Base-by-base conservation (phyloP, 2,329 filamentous ascomycete species). In the Botrytis deweyae region DNA sequence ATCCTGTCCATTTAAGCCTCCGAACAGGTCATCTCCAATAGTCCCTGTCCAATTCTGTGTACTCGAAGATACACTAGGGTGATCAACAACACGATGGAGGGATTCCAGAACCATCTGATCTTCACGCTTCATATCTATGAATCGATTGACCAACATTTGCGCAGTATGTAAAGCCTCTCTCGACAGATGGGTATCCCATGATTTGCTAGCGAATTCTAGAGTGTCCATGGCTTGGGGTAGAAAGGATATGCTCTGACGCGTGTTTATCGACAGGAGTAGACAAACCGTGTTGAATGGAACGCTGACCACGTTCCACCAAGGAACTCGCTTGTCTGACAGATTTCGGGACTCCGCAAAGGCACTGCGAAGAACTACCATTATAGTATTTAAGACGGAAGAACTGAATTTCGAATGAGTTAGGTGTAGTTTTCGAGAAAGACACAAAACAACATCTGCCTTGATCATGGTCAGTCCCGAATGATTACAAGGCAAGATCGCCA, bases 221-320 rank as follows among this genome's bases (percentile, higher is more conserved):
- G 75, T 76, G 20, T 76, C 69, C 42, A 78, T 33, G 20, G 78
- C 73, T 25, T 46, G 16, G 16, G 76, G 76, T 20, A 79, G 44
- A 66, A 77, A 73, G 7, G 69, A 64, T 29, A 78, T 68, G 58
- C 74, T 78, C 38, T 77, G 75, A 6, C 74, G 44, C 14, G 74
- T 78, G 12, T 68, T 70, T 22, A 79, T 64, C 7, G 75, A 75
- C 2, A 79, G 55, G 8, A 79, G 74, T 22, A 79, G 68, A 55
- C 77, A 78, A 14, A 77, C 61, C 16, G 75, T 72, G 22, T 77
- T 76, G 62, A 78, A 78, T 36, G 78, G 76, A 8, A 73, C 74
- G 29, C 74, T 67, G 9, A 78, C 65, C 12, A 78, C 70, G 65
- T 76, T 77, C 77, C 78, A 79, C 78, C 78, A 79, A 29, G 75